Percentiles rank a stretch among this genome's conserved stretches.
phyloP scores from a whole-genome alignment of 768 basidiomycete species.

The Boletus vermiculosoides region DNA sequence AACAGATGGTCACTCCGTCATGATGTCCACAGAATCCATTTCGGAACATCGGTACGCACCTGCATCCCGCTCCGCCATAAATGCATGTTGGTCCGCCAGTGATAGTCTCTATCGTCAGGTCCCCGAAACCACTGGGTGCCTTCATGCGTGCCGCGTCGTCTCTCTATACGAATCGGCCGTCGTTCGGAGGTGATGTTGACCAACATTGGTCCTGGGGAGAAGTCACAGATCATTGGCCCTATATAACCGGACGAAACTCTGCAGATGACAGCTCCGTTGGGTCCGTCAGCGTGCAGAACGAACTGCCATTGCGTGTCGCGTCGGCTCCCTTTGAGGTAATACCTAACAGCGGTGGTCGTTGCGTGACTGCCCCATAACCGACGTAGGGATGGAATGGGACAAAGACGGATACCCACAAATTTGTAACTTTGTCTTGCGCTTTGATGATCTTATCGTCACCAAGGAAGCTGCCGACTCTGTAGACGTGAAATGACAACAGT shows the following conservation, averaged over 20 bases:
- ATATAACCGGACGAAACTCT: conserved; percentile 21
- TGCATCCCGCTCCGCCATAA: conserved; percentile 25
- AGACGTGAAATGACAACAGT: conserved; percentile 25
- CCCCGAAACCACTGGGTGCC: conserved; percentile 25
- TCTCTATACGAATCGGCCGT: conserved; percentile 7
- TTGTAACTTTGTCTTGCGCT: conserved; percentile 24
- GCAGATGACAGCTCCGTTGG: conserved; percentile 19
- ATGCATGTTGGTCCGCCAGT: conserved; percentile 15
- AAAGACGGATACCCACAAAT: conserved; percentile 13
- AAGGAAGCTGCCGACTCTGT: conserved; percentile 24
- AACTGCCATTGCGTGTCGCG: conserved; percentile 19
- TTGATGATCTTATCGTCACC: conserved; percentile 26
- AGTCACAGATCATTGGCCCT: conserved; percentile 10
- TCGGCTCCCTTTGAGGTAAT: conserved; percentile 23
- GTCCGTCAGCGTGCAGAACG: conserved; percentile 18
- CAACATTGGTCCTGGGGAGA: conserved; percentile 6
- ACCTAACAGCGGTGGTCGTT: conserved; percentile 11
- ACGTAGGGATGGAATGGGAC: not conserved
- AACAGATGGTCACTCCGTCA: not conserved
- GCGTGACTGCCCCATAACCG: not conserved
- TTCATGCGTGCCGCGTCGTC: conserved; percentile 7
- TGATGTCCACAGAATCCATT: not conserved
- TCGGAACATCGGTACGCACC: conserved; percentile 8
- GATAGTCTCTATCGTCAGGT: conserved; percentile 23
- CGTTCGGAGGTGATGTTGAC: conserved; percentile 18